Base-by-base conservation (phyloP, 2,329 filamentous ascomycete genomes). In the Penicillium hesseltinei region DNA sequence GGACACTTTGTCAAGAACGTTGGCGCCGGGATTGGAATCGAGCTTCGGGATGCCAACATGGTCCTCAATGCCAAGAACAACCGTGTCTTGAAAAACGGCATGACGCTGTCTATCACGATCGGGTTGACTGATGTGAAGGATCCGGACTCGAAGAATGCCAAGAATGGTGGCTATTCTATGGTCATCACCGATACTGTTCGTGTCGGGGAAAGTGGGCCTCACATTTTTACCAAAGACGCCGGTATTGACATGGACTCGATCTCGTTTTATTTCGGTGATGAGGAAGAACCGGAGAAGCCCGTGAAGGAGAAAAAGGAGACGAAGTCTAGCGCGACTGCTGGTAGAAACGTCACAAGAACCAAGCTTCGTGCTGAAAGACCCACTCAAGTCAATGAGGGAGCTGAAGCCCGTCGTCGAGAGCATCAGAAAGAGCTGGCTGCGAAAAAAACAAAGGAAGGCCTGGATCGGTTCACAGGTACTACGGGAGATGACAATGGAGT, bases 251-350 rank as follows among this genome's bases (percentile, higher is more conserved):
- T 96, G 58, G 94, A 97, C 69, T 92, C 92, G 4, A 93, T 93
- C 39, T 96, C 93, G 0, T 99, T 99, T 81, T 97, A 97, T 78
- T 99, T 99, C 81, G 96, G 96, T 71, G 93, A 97, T 66, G 92
- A 96, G 60, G 91, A 96, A 62, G 78, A 80, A 71, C 90, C 95
- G 65, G 86, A 91, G 62, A 87, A 91, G 73, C 89, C 90, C 33
- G 84, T 89, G 10, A 89, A 91, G n/a, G 95, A 94, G 69, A 81
- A 83, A 66, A 95, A 95, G 76, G 87, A 92, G 67, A 81, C 86
- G 0, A 86, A 89, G 43, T 88, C 94, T 9, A 92, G 91, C 56
- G 92, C 92, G 29, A 89, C 97, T 58, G 92, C 92, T 25, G 90
- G 91, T 52, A 95, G 93, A 70, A 99, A 97, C 73, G 96, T 97